phyloP scores from a whole-genome alignment of 345 rosid species.

The Chamaenerion angustifolium region DNA sequence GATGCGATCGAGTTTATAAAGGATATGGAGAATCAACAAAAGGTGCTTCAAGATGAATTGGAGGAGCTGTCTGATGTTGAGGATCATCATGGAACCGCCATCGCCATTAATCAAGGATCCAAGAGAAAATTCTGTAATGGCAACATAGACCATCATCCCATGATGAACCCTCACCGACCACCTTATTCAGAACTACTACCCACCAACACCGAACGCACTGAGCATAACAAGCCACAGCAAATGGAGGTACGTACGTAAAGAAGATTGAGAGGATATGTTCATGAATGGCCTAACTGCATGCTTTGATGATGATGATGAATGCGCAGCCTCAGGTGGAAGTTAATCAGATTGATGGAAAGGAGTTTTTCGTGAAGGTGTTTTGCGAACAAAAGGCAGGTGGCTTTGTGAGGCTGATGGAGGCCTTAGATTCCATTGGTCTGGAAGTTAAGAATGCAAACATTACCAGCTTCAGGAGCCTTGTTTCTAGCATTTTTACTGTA shows the following conservation, averaged over 20 bases:
- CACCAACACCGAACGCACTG: too few species aligned
- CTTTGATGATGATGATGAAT: too few species aligned
- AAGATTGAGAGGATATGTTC: too few species aligned
- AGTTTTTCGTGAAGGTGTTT: conserved; percentile 80
- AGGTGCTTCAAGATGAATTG: conserved; percentile 80
- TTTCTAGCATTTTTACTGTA: conserved; percentile 77
- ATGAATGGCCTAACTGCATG: too few species aligned
- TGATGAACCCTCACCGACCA: too few species aligned
- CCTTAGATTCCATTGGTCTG: conserved; percentile 67
- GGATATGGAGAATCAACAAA: conserved; percentile 61
- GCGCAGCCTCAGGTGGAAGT: conserved; percentile 96
- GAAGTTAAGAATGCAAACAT: conserved; percentile 80
- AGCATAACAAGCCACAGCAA: conserved; percentile 55
- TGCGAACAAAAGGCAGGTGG: conserved; percentile 82
- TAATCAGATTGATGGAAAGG: conserved; percentile 65
- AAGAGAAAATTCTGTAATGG: conserved; percentile 12
- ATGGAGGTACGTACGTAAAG: conserved; percentile 96
- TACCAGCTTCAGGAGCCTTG: conserved; percentile 61
- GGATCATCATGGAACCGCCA: conserved; percentile 19
- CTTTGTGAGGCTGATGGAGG: conserved; percentile 72
- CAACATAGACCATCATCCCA: too few species aligned
- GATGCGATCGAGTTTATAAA: conserved; percentile 82
- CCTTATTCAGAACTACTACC: too few species aligned
- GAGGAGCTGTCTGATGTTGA: conserved; percentile 68
- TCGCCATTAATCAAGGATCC: conserved; percentile 12